Evolutionary conservation across 2,329 filamentous ascomycete genomes (phyloP).

Genomic region (Fusarium staphyleae): DNA sequence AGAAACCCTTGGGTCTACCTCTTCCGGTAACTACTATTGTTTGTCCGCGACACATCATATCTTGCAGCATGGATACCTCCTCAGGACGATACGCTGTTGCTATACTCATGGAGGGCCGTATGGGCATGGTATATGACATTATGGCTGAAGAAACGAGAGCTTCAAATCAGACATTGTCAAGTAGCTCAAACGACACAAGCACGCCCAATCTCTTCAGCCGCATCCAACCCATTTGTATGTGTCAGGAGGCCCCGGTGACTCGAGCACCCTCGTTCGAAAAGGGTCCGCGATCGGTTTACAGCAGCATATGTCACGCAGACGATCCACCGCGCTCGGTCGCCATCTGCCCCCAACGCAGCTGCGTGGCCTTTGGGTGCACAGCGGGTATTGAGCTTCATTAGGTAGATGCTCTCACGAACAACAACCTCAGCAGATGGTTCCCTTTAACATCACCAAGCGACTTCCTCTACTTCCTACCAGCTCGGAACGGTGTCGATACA

Average conservation of each 20-base stretch:
- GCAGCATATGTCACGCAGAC: conserved; percentile 64
- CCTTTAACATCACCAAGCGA: conserved; percentile 61
- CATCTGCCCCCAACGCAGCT: conserved; percentile 69
- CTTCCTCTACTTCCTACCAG: conserved; percentile 66
- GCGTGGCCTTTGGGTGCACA: conserved; percentile 70
- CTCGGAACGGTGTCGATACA: conserved; percentile 56
- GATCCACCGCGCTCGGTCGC: conserved; percentile 71
- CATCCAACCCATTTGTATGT: conserved; percentile 32
- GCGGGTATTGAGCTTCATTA: conserved; percentile 70
- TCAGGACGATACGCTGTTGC: conserved; percentile 62
- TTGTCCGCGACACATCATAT: conserved; percentile 64
- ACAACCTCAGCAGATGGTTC: conserved; percentile 62
- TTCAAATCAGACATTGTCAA: conserved; percentile 14
- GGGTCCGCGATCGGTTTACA: conserved; percentile 44
- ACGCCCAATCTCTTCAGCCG: conserved; percentile 7
- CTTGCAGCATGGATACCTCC: conserved; percentile 69
- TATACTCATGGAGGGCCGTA: conserved; percentile 64
- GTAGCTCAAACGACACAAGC: conserved; percentile 5
- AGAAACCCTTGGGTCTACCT: conserved; percentile 42
- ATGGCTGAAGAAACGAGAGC: conserved; percentile 29
- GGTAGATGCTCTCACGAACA: conserved; percentile 54
- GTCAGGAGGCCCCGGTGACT: conserved; percentile 32
- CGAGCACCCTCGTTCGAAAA: conserved; percentile 43
- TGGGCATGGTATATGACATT: conserved; percentile 68
- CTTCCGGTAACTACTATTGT: conserved; percentile 59